These are phyloP conservation scores for Leptographium procerum DNA, from an alignment of 2,329 filamentous ascomycete genomes.

Conservation along the genomic window DNA sequence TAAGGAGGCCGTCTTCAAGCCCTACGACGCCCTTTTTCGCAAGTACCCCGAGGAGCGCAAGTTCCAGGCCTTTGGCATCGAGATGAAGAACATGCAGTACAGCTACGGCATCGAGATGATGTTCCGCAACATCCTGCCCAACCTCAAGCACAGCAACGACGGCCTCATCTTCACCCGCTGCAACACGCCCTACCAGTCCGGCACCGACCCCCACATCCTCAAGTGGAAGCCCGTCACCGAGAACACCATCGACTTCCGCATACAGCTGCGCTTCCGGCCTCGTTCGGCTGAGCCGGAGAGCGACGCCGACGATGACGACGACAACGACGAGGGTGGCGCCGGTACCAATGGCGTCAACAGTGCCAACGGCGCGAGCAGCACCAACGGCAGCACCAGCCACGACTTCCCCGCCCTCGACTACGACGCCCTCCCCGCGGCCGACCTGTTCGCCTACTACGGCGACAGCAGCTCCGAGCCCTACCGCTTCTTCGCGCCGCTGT, in stretches of 20 bases:
- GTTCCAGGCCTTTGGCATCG: conserved; percentile 67
- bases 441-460: conserved; percentile 60
- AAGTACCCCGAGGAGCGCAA: conserved; percentile 57
- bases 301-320: conserved; percentile 50
- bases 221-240: conserved; percentile 97
- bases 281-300: conserved; percentile 61
- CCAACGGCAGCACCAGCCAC: conserved; percentile 36
- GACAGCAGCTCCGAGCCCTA: conserved; percentile 41
- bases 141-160: conserved; percentile 84
- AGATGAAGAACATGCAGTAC: conserved; percentile 83
- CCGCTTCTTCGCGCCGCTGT: conserved; percentile 53
- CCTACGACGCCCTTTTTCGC: conserved; percentile 52
- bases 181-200: conserved; percentile 72
- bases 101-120: conserved; percentile 85
- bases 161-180: conserved; percentile 97
- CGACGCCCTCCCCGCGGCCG: conserved; percentile 60
- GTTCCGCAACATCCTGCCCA: conserved; percentile 77
- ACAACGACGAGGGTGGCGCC: conserved; percentile 27
- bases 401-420: conserved; percentile 63
- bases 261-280: conserved; percentile 59
- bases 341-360: not conserved
- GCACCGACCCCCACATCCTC: conserved; percentile 85
- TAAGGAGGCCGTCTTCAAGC: conserved; percentile 61
- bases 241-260: conserved; percentile 87
- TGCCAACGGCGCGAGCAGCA: not conserved